Conservation (phyloP, 140 eudicot species). For the Flaveria floridana region DNA sequence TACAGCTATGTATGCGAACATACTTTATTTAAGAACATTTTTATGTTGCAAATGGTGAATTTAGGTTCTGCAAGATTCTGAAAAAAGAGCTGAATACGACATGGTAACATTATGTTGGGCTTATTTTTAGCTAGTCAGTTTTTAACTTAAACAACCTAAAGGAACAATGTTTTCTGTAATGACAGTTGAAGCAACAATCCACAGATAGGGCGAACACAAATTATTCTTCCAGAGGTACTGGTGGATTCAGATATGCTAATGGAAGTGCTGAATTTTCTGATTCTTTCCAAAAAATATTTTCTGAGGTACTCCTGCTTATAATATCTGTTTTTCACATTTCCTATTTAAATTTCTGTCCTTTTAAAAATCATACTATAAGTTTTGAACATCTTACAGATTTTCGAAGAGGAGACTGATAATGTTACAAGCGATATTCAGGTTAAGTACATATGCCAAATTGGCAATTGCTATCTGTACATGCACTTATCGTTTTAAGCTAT, state of each 20-base stretch:
- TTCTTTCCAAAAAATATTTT: constrained; percentile 81
- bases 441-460: constrained; percentile 3
- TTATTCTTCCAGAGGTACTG: constrained; percentile 41
- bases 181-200: constrained; percentile 46
- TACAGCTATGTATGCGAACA: not conserved
- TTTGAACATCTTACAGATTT: constrained; percentile 53
- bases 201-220: constrained; percentile 37
- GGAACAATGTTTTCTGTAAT: constrained; percentile 20
- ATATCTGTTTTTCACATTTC: not conserved
- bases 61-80: constrained; percentile 76
- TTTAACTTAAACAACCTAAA: constrained; percentile 15
- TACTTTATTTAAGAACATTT: constrained; percentile 12
- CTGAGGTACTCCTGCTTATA: constrained; percentile 60
- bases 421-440: constrained; percentile 76
- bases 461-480: not conserved
- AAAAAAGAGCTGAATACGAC: constrained; percentile 80
- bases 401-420: constrained; percentile 58
- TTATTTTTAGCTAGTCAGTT: constrained; percentile 18
- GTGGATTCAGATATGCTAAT: constrained; percentile 50
- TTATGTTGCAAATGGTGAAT: constrained; percentile 39
- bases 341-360: not conserved
- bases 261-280: constrained; percentile 57
- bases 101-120: constrained; percentile 43
- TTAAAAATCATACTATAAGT: constrained; percentile 11
- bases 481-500: constrained; percentile 11